Conservation (phyloP, 139 green algal species). For the Deuterostichococcus epilithicus region DNA sequence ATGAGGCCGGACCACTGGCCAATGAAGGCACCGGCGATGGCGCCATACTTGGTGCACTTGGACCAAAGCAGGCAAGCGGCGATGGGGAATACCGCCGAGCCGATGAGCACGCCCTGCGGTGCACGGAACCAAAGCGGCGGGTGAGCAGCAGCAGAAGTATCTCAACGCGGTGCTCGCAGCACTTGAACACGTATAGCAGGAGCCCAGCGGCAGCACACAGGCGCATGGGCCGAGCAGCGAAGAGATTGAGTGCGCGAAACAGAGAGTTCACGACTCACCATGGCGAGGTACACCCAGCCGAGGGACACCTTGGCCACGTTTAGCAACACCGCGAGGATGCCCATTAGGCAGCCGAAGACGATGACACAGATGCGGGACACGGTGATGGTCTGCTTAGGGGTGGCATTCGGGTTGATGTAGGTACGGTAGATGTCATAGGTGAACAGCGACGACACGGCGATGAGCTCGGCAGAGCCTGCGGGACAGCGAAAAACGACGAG, state of each 20-base stretch:
- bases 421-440: conserved; percentile 73
- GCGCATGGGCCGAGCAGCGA: too few relatives aligned
- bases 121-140: conserved; percentile 5
- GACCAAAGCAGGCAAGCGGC: conserved; percentile 40
- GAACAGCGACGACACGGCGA: conserved; percentile 79
- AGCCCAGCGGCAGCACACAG: too few relatives aligned
- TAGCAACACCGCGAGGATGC: conserved; percentile 47
- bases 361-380: conserved; percentile 63
- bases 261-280: too few relatives aligned
- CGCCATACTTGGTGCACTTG: conserved; percentile 35
- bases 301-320: conserved; percentile 23
- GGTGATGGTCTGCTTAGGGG: conserved; percentile 68
- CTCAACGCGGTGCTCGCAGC: too few relatives aligned
- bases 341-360: conserved; percentile 68
- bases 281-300: conserved; percentile 72
- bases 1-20: conserved; percentile 54
- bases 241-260: too few relatives aligned
- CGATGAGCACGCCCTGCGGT: conserved; percentile 83
- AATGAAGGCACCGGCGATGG: conserved; percentile 62
- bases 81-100: conserved; percentile 82
- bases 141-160: conserved; percentile 15
- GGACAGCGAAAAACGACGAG: too few relatives aligned
- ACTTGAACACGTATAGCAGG: too few relatives aligned
- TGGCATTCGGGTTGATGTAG: conserved; percentile 66
- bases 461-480: conserved; percentile 79